Conservation (phyloP, 805 yeast genomes). For the Lipomyces anomalus region DNA sequence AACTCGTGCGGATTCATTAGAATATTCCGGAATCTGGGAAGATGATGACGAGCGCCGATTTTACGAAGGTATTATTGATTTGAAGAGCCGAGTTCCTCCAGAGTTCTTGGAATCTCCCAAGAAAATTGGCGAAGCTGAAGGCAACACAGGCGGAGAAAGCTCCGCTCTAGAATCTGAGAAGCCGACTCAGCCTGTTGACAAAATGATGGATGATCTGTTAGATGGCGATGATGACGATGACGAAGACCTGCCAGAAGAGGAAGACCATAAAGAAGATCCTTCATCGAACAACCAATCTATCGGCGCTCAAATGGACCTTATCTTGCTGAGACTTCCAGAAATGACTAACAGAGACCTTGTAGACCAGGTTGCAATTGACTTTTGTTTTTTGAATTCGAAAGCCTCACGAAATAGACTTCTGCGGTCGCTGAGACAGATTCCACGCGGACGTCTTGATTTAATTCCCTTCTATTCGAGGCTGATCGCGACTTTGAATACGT, state of each 20-base stretch:
- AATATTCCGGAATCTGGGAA: constrained; percentile 48
- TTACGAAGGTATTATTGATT: constrained; percentile 61
- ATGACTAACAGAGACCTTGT: constrained; percentile 24
- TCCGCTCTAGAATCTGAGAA: constrained; percentile 2
- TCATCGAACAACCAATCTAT: constrained; percentile 15
- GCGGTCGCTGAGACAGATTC: constrained; percentile 47
- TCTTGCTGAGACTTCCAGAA: constrained; percentile 16
- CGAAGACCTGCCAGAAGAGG: constrained; percentile 41
- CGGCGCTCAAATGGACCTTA: constrained; percentile 23
- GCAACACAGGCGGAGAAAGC: constrained; percentile 30
- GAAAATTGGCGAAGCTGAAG: constrained; percentile 3
- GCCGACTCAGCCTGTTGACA: constrained; percentile 17
- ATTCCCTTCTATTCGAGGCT: constrained; percentile 56
- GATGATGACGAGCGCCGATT: constrained; percentile 59
- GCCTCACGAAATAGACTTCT: constrained; percentile 61
- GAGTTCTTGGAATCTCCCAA: constrained; percentile 43
- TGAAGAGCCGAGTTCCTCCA: constrained; percentile 61
- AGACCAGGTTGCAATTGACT: constrained; percentile 33
- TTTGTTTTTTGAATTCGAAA: constrained; percentile 51
- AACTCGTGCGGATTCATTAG: constrained; percentile 2
- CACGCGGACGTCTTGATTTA: constrained; percentile 34
- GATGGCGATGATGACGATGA: constrained; percentile 35
- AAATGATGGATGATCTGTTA: constrained; percentile 9
- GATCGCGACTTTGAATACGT: constrained; percentile 51
- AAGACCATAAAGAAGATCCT: constrained; percentile 38